Percentiles rank a stretch among this genome's conserved stretches.
Conservation (phyloP, 139 green algal species). For the Auxenochlorella pyrenoidosa region DNA sequence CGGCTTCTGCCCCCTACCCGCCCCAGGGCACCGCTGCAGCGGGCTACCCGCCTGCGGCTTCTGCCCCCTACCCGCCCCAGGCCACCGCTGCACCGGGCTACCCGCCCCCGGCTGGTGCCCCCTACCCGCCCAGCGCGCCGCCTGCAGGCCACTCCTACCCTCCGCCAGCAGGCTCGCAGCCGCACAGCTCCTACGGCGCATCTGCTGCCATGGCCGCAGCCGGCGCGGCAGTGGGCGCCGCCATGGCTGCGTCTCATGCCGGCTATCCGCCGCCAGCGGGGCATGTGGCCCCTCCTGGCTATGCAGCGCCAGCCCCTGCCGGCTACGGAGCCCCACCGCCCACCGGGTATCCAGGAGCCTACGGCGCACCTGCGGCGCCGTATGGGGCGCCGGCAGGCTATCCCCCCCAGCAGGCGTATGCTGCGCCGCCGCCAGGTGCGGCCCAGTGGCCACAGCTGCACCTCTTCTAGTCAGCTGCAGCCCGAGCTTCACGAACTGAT, state of each 20-base stretch:
- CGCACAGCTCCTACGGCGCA: background rate
- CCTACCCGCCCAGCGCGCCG: background rate
- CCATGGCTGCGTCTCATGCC: background rate
- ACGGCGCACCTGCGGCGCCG: background rate
- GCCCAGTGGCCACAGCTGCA: no score
- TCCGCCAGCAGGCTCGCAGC: background rate
- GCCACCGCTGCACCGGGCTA: background rate
- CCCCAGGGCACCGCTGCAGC: background rate
- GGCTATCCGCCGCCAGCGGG: background rate
- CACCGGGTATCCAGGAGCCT: background rate
- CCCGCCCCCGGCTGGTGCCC: background rate
- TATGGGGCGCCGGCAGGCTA: constrained; percentile 4
- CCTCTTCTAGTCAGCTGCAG: no score
- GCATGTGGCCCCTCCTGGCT: background rate
- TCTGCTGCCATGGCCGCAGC: background rate
- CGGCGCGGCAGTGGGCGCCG: background rate
- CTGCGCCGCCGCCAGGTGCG: background rate
- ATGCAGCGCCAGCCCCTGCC: background rate
- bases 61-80: background rate
- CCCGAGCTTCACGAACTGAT: no score
- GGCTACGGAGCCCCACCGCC: background rate
- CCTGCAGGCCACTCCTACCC: background rate
- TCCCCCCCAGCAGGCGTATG: background rate
- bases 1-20: background rate
- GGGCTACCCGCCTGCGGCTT: background rate